phyloP scores from a whole-genome alignment of 2,329 filamentous ascomycete species.

The Mollisiaceae sp. region DNA sequence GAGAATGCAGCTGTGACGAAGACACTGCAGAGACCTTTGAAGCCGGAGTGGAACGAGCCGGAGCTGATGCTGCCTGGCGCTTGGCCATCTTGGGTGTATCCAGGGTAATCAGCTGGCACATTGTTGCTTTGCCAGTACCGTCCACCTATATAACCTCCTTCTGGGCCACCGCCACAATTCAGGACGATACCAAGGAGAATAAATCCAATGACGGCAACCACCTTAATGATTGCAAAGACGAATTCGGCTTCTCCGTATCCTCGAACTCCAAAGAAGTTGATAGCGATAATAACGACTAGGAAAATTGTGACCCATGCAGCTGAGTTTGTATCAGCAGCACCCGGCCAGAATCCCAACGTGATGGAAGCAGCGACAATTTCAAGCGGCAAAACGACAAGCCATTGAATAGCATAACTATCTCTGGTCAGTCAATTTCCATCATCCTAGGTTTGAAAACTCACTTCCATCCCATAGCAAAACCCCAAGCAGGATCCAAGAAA shows the following conservation, averaged over 20 bases:
- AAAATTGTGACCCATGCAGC: conserved; percentile 82
- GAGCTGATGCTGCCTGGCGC: conserved; percentile 30
- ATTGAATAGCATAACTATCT: conserved; percentile 70
- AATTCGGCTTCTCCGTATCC: conserved; percentile 92
- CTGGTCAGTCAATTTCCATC: neutral
- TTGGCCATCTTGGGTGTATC: conserved; percentile 45
- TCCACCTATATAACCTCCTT: conserved; percentile 64
- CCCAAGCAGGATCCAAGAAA: conserved; percentile 92
- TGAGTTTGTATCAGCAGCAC: conserved; percentile 52
- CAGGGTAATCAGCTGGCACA: conserved; percentile 45
- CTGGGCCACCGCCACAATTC: conserved; percentile 57
- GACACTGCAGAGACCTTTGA: conserved; percentile 56
- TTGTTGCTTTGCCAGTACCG: conserved; percentile 62
- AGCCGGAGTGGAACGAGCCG: conserved; percentile 52
- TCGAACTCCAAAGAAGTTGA: conserved; percentile 88
- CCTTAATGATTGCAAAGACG: conserved; percentile 83
- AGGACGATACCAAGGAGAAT: conserved; percentile 68
- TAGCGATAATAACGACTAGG: conserved; percentile 72
- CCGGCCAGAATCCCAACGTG: conserved; percentile 79
- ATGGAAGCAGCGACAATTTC: conserved; percentile 84
- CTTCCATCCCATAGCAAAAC: conserved; percentile 93
- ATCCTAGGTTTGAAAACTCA: conserved; percentile 58
- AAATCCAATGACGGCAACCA: conserved; percentile 67
- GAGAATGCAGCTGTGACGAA: conserved; percentile 59
- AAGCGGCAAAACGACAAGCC: conserved; percentile 80